Evolutionary conservation across 1,139 yeast species (phyloP), one percentile per base, ranked within the genome.

Genomic region (Kodamaea fungicola): DNA sequence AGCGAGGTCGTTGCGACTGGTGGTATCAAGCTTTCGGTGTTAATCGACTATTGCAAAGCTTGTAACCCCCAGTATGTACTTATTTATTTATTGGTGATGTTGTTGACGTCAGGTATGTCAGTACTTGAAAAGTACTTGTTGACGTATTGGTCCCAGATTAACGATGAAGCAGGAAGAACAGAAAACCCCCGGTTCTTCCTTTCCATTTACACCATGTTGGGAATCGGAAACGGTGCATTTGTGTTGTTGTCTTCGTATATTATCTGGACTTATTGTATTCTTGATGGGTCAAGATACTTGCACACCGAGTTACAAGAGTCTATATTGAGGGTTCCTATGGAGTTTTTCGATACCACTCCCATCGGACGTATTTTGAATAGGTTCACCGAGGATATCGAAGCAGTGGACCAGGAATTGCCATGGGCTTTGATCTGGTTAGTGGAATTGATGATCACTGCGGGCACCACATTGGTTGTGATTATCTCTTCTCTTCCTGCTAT

Each of bases 281-380:
- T 65, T 23, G 53, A 50, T 34, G 69, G 67, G 7, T 57, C 71
- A n/a, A 55, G 41, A 27, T 51, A 51, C 39, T 63, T 66, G 50
- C 74, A 67, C 43, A 66, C 64, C 38, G 57, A 53, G 22, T 62
- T 67, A 70, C 68, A 70, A 3, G 42, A 47, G 31, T 47, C 61
- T n/a, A 62, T 67, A 1, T 54, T 66, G 40, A 55, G 68, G 40
- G 57, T 71, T 2, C 74, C 74, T 28, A 67, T 67, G 74, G 59
- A 68, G 2, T 67, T 66, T 43, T 67, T 67, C 42, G 74, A 67
- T 42, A 67, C 73, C 9, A 67, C 72, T 0, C 74, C 74, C n/a
- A 52, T 61, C 22, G 73, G 71, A 1, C 47, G 71, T 43, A 62
- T 67, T 32, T 57, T 64, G 52, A 66, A 66, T 42, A 56, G 73